Conservation (phyloP, 805 yeast species). For the Candida golubevii region DNA sequence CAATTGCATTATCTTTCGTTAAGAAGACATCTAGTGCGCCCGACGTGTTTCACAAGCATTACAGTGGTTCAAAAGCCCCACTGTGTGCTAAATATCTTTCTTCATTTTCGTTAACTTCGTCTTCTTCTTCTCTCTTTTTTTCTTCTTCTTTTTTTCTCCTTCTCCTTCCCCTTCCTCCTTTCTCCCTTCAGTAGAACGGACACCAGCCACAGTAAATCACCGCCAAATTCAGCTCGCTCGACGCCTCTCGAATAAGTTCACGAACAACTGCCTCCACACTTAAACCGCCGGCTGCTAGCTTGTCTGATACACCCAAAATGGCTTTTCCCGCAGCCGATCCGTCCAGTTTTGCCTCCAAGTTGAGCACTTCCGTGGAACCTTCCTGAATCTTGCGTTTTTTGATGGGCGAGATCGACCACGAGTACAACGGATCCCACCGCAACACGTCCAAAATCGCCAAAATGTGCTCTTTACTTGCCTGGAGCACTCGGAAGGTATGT, state of each 20-base stretch:
- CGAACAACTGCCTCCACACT: slow-evolving; percentile 83
- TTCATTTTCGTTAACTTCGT: too few relatives aligned
- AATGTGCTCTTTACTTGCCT: slow-evolving; percentile 64
- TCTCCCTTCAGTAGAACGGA: slow-evolving; percentile 53
- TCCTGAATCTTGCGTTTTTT: slow-evolving; percentile 53
- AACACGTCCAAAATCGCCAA: slow-evolving; percentile 79
- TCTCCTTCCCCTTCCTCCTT: not conserved
- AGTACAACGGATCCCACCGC: slow-evolving; percentile 87
- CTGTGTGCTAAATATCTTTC: too few relatives aligned
- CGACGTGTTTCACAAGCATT: too few relatives aligned
- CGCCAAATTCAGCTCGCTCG: slow-evolving; percentile 62
- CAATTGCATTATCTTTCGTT: too few relatives aligned
- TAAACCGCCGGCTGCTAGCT: slow-evolving; percentile 60
- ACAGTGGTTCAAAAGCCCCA: too few relatives aligned
- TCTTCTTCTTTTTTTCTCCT: not conserved
- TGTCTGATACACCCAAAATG: slow-evolving; percentile 63
- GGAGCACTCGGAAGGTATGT: slow-evolving; percentile 61
- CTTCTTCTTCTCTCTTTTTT: not conserved
- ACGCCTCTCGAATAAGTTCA: slow-evolving; percentile 75
- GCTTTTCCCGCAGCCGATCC: slow-evolving; percentile 80
- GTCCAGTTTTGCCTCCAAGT: slow-evolving; percentile 29
- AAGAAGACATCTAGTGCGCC: too few relatives aligned
- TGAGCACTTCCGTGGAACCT: slow-evolving; percentile 18
- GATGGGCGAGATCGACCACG: slow-evolving; percentile 85
- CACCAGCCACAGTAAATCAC: slow-evolving; percentile 82